Base-by-base conservation (phyloP, 2,329 filamentous ascomycete species). In the Neofusicoccum kwambonambiense region DNA sequence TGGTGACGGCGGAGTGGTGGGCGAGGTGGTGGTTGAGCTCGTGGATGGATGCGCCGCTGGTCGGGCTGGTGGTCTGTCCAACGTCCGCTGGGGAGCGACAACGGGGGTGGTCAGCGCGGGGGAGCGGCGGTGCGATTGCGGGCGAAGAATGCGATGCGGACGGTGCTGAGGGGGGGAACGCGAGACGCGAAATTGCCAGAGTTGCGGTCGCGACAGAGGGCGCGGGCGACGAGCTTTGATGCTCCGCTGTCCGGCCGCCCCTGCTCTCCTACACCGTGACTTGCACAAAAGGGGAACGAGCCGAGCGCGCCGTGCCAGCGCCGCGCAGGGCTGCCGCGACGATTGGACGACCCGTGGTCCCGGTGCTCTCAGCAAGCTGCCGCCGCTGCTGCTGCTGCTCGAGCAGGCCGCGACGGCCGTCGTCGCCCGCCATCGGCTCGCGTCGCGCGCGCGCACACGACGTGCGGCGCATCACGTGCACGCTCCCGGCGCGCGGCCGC, bases 1-100 rank as follows among this genome's bases (percentile, higher is more conserved):
- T 78, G 64, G 19, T 58, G 45, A 22, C 12, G 41, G 8, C n/a
- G 58, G 17, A 41, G 17, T 34, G 60, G 15, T 47, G 15, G 47
- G 15, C 9, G 15, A 54, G 50, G 15, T 19, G 61, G 49, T 39
- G 31, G 47, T 54, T 54, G 27, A 54, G 47, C 39, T 63, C 61
- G n/a, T 37, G 8, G 35, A 41, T n/a, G 47, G 60, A 35, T 31
- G 60, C 60, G 49, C 61, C 19, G 49, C 61, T n/a, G 47, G 61
- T 54, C 4, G 61, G 47, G 22, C 34, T 42, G 47, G 17, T 31
- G 35, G 34, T 31, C 22, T 35, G 47, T 44, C 61, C 39, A 45
- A 44, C 47, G 49, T 31, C 9, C 27, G 9, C 49, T 44, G 61
- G 17, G 39, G 61, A 47, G 56, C 56, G 27, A 35, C 56, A 37